A percentile compares a stretch with the other conserved stretches of the same genome.
Conservation (phyloP, 192 early-diverging fungal genomes). For the Coemansia aciculifera region DNA sequence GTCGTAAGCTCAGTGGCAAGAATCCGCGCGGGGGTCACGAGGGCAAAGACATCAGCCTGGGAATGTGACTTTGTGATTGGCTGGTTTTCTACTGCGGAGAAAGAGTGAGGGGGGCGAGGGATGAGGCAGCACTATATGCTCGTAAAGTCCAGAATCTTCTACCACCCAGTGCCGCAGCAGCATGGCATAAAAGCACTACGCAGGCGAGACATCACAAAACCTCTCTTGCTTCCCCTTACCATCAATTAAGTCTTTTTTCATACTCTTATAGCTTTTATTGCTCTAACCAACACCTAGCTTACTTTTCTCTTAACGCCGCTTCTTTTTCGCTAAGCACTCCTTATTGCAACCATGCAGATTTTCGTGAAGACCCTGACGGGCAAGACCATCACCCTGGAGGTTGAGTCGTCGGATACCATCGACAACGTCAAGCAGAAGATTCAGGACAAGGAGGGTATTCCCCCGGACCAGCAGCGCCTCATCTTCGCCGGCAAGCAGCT, state of each 20-base stretch:
- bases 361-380: conserved; percentile 83
- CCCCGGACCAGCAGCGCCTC: conserved; percentile 94
- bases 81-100: background rate
- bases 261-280: background rate
- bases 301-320: background rate
- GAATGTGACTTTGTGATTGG: background rate
- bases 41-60: background rate
- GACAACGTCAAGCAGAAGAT: conserved; percentile 85
- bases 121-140: too few species aligned
- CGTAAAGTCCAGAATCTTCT: conserved; percentile 7
- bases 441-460: conserved; percentile 87
- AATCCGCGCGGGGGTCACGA: background rate
- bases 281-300: background rate
- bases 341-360: conserved; percentile 39
- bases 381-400: conserved; percentile 95
- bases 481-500: conserved; percentile 57
- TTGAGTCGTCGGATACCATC: conserved; percentile 74
- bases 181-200: background rate
- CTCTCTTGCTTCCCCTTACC: background rate
- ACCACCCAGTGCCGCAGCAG: background rate
- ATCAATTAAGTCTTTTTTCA: background rate
- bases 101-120: background rate
- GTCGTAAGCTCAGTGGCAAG: background rate
- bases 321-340: background rate
- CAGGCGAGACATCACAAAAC: background rate